Percentiles rank a stretch among this genome's conserved stretches.
phyloP scores from a whole-genome alignment of 176 grass and related monocot genomes.

The Hsuehochloa calcarea region DNA sequence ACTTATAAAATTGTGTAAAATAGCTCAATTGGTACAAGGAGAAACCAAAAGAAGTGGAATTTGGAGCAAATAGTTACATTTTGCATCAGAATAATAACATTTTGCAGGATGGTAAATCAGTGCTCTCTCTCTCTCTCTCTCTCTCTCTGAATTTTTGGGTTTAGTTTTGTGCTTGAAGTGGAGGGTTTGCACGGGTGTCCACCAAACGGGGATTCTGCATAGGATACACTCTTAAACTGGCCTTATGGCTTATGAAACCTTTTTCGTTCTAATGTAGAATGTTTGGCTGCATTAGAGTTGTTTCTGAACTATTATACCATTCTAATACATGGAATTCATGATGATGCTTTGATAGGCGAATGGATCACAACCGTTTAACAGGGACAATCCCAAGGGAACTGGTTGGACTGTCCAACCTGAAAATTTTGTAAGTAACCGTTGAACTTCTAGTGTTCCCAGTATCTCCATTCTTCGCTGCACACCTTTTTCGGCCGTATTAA shows the following conservation, averaged over 20 bases:
- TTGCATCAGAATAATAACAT: too few relatives aligned
- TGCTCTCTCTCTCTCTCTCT: too few relatives aligned
- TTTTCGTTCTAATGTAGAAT: neutral
- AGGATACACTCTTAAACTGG: neutral
- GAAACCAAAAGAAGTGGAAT: too few relatives aligned
- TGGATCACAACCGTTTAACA: conserved; percentile 68
- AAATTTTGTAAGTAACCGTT: conserved; percentile 44
- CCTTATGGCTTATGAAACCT: neutral
- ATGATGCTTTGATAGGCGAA: conserved; percentile 37
- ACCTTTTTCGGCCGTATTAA: neutral
- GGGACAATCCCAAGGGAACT: conserved; percentile 80
- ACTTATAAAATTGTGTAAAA: too few relatives aligned
- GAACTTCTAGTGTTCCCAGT: neutral
- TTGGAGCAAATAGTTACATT: too few relatives aligned
- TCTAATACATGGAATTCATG: conserved; percentile 3
- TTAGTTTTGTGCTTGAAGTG: neutral
- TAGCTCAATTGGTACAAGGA: too few relatives aligned
- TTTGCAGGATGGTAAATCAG: too few relatives aligned
- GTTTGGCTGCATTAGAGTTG: neutral
- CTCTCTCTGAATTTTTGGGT: too few relatives aligned
- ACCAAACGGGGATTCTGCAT: neutral
- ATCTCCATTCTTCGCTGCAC: neutral
- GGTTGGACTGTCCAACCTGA: conserved; percentile 27
- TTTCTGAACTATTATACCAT: neutral
- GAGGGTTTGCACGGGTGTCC: neutral